Evolutionary conservation across 2,329 filamentous ascomycete species (phyloP), one percentile per base, ranked within the genome.

Genomic region (Aspergillus thermomutatus): DNA sequence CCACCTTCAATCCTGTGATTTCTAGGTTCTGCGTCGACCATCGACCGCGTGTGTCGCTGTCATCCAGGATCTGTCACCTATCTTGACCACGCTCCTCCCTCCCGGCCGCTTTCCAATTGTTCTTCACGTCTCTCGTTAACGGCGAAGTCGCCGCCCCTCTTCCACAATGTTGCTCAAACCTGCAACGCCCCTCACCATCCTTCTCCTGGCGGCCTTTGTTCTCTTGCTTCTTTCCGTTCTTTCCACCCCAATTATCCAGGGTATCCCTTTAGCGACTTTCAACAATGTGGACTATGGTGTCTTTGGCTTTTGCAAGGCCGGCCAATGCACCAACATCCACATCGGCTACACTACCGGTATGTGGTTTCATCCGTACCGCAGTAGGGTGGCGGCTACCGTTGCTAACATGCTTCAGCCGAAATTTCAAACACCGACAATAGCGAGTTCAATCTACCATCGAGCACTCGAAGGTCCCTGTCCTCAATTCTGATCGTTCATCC

Each of bases 401-500:
- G 53, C 57, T 66, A 61, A 61, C 14, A 31, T 25, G 14, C 14
- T 41, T 26, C 50, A 72, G 70, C 69, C 54, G 67, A 71, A 51
- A 66, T 72, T 45, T 75, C 75, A 60, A 73, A 75, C 59, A 74
- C 75, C 34, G 70, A 72, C 53, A 69, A 73, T 54, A 69, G 74
- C 56, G 82, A 87, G 67, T 87, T 87, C 73, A 82, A 82, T 52
- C 78, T 88, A 5, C 83, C 84, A 26, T 90, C 92, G 59, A 83
- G 75, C 52, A 80, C 85, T 34, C 83, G 86, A 49, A 81, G 83
- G 67, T 85, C 83, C 48, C 83, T 99, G n/a, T 95, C 93, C 0
- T 84, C 89, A 46, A 92, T 97, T 61, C 84, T 99, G 55, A 89
- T 99, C 64, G 86, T 97, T 26, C 94, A 99, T 72, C 94, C 94